Base-by-base conservation (phyloP, 2,329 filamentous ascomycete genomes). In the Aspergillus fijiensis region DNA sequence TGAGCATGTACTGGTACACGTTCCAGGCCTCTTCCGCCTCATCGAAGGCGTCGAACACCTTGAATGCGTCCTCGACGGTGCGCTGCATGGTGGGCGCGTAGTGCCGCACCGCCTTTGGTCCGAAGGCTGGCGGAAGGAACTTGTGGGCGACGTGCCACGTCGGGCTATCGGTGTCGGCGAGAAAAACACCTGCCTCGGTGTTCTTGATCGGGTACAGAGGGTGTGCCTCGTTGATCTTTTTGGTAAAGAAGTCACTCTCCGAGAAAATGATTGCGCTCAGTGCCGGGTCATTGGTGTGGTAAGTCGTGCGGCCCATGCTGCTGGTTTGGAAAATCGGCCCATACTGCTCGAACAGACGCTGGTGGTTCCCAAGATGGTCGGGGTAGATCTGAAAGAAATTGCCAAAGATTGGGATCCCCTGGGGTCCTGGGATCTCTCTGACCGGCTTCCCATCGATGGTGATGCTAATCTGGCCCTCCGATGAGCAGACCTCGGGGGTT, bases 11-110 rank as follows among this genome's bases (percentile, higher is more conserved):
- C 47, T 78, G 76, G 53, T 82, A 83, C 1, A 79, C 79, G 59
- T 83, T 82, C 73, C 74, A 81, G 0, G 80, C 75, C 59, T 79
- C 72, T 0, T 65, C 74, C n/a, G 70, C 70, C 29, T 79, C 70
- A 62, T 86, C 84, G 0, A 88, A 74, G 53, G 71, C 60, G 51
- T 81, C 79, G 51, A 81, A 80, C 1, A 81, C 74, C 5, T 74
- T 75, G 67, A 82, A 86, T 0, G 82, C 70, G n/a, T 80, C 74
- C 63, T 85, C 80, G 1, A 84, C 77, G 0, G 81, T 81, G 52
- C 76, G 70, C 63, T 87, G 84, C 84, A 88, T 87, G 0, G 78
- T 80, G 0, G 85, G 84, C 0, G 83, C 80, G 61, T 88, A 87
- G 64, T 87, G 85, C 0, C 82, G 77, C 4, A 88, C 84, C 0